Evolutionary conservation across 2,329 filamentous ascomycete genomes (phyloP), one percentile per base, ranked within the genome.

Genomic region (Onygenales sp.): DNA sequence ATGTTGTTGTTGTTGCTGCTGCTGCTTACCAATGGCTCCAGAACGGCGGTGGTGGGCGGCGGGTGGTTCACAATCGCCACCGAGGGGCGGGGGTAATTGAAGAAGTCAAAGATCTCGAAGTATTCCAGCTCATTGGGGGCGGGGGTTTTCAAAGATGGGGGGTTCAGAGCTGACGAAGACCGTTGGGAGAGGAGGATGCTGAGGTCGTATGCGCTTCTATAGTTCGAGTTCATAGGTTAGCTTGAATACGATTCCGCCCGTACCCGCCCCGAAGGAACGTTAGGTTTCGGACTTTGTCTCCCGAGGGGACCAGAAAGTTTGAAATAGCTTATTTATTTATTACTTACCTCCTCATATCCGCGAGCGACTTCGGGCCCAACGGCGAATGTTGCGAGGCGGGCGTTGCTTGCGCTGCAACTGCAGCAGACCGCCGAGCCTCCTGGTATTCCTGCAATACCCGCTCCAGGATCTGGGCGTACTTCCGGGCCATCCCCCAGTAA

Each of bases 31-130:
- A n/a, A n/a, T 27, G 38, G 27, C 41, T 51, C 41, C 17, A 21
- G 31, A 7, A 5, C 31, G 21, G 41, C 17, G 9, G 11, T 41
- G 45, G 38, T 41, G 11, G 8, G 14, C 8, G 17, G 17, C 7
- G 39, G n/a, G 13, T 47, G 27, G 50, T 45, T n/a, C 36, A 21
- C 46, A 32, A 32, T 14, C 14, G 35, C 6, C 14, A 41, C 33
- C n/a, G 50, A 32, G 21, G 42, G 43, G 5, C 43, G 43, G 6
- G 72, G 72, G 43, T 70, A 72, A 27, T 75, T 73, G 60, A 75
- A 75, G 54, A 75, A 75, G 57, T 74, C 72, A 44, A 75, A 75
- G 2, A 75, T 65, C 31, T 75, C 72, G 17, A 75, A 72, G 44
- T 68, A 70, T 54, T 75, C 73, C 2, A 75, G 63, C 53, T 75